Percentiles rank a stretch among this genome's conserved stretches.
Conservation (phyloP, 163 green algal species). For the Coccomyxa subellipsoidea region DNA sequence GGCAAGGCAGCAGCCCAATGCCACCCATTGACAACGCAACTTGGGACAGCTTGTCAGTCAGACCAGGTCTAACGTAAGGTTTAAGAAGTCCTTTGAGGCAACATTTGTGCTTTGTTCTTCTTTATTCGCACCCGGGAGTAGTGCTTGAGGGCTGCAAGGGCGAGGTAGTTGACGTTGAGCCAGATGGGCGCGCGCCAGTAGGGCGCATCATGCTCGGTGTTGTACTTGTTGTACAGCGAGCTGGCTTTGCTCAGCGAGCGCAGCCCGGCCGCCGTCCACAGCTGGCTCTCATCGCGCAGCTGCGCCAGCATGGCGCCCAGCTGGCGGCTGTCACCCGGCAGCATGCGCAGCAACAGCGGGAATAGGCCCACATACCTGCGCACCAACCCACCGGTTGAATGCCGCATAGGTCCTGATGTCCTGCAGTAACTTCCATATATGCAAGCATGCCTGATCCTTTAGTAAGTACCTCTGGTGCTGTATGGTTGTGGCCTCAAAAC, state of each 20-base stretch:
- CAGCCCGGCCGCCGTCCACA: constrained; percentile 79
- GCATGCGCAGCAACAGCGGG: constrained; percentile 83
- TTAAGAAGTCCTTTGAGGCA: no score
- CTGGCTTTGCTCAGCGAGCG: constrained; percentile 34
- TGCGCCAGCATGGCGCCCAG: constrained; percentile 56
- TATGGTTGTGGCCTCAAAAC: no score
- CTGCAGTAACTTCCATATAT: no score
- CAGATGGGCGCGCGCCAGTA: constrained; percentile 93
- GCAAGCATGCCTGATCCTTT: no score
- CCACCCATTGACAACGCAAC: no score
- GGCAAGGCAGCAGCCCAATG: no score
- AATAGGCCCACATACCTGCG: constrained; percentile 89
- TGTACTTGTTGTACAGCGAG: constrained; percentile 61
- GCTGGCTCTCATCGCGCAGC: constrained; percentile 41
- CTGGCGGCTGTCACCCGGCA: constrained; percentile 55
- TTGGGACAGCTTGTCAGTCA: no score
- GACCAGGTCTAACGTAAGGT: no score
- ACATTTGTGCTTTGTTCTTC: no score
- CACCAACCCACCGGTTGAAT: background rate
- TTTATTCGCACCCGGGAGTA: constrained; percentile 57
- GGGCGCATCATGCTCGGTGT: constrained; percentile 87
- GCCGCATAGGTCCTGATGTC: no score
- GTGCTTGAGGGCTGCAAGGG: constrained; percentile 60
- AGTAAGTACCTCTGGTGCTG: no score
- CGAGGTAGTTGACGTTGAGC: constrained; percentile 91